Evolutionary conservation across 2,329 filamentous ascomycete species (phyloP).

Genomic region (Knufia fluminis): DNA sequence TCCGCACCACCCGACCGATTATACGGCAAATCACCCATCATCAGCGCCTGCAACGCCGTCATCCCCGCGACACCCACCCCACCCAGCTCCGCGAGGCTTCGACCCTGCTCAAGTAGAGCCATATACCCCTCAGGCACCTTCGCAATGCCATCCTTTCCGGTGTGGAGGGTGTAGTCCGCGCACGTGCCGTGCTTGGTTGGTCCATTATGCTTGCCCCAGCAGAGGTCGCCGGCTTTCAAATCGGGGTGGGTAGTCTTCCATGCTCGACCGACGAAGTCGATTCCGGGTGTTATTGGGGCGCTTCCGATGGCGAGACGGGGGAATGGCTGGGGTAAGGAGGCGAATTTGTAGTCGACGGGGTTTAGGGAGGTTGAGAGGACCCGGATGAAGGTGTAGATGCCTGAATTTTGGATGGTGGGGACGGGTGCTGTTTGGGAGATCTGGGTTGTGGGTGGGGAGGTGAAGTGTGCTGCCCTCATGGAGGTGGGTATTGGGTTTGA

Average conservation of each 20-base stretch:
- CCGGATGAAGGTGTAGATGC: constrained; percentile 43
- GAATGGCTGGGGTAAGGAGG: constrained; percentile 31
- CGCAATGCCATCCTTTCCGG: constrained; percentile 26
- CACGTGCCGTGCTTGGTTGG: constrained; percentile 33
- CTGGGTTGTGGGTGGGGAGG: constrained; percentile 42
- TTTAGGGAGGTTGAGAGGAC: constrained; percentile 48
- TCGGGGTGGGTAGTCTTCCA: constrained; percentile 24
- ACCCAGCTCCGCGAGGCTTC: constrained; percentile 30
- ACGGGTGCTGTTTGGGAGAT: constrained; percentile 34
- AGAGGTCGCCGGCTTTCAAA: constrained; percentile 33
- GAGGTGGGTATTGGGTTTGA: constrained; percentile 18
- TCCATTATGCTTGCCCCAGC: constrained; percentile 33
- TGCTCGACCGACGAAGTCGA: constrained; percentile 41
- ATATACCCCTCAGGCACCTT: constrained; percentile 34
- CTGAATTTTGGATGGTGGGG: constrained; percentile 29
- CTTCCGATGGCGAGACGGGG: background rate
- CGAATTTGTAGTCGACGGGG: constrained; percentile 54
- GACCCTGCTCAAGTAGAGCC: constrained; percentile 5
- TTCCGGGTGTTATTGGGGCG: constrained; percentile 26
- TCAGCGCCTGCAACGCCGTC: constrained; percentile 40
- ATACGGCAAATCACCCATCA: background rate
- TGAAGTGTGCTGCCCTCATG: constrained; percentile 16
- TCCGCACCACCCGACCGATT: constrained; percentile 47
- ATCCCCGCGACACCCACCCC: constrained; percentile 36
- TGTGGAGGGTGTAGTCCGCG: constrained; percentile 33